phyloP scores from a whole-genome alignment of 2,329 filamentous ascomycete genomes.

The Beauveria scarabaeidicola region DNA sequence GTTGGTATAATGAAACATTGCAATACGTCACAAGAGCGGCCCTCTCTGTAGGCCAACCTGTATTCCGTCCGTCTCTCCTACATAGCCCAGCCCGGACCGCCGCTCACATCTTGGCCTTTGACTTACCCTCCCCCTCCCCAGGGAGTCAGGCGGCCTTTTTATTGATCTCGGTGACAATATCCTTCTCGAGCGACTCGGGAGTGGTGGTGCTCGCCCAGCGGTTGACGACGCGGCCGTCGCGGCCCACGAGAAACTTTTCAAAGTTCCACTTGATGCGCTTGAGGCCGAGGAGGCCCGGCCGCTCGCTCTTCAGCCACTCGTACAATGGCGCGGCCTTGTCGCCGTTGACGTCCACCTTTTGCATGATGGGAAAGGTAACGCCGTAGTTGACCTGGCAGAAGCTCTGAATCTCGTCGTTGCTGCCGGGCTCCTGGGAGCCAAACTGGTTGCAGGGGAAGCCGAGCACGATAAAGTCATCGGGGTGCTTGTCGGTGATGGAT shows the following conservation, averaged over 20 bases:
- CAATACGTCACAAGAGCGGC: not conserved
- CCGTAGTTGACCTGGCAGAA: slow-evolving; percentile 92
- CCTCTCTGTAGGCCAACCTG: not conserved
- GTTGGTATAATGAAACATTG: not conserved
- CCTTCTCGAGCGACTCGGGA: slow-evolving; percentile 69
- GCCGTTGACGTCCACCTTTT: slow-evolving; percentile 93
- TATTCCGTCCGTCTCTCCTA: not conserved
- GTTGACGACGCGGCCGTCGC: slow-evolving; percentile 75
- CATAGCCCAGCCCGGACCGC: not conserved
- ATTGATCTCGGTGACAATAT: slow-evolving; percentile 66
- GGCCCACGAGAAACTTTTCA: slow-evolving; percentile 90
- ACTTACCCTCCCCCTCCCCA: not conserved
- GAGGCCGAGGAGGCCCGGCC: slow-evolving; percentile 77
- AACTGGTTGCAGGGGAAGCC: slow-evolving; percentile 99
- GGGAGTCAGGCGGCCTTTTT: slow-evolving; percentile 27
- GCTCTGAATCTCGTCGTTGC: slow-evolving; percentile 68
- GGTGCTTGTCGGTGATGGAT: slow-evolving; percentile 57
- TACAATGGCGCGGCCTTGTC: slow-evolving; percentile 70
- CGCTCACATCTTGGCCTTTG: not conserved
- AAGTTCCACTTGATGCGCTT: slow-evolving; percentile 99
- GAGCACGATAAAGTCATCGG: slow-evolving; percentile 73
- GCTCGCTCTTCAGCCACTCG: slow-evolving; percentile 64
- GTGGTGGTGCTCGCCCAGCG: slow-evolving; percentile 85
- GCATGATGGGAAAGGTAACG: slow-evolving; percentile 82
- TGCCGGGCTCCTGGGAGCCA: slow-evolving; percentile 77